A percentile compares a stretch with the other conserved stretches of the same genome.
Evolutionary conservation across 2,329 filamentous ascomycete species (phyloP).

Genomic region (Botrytis fragariae): DNA sequence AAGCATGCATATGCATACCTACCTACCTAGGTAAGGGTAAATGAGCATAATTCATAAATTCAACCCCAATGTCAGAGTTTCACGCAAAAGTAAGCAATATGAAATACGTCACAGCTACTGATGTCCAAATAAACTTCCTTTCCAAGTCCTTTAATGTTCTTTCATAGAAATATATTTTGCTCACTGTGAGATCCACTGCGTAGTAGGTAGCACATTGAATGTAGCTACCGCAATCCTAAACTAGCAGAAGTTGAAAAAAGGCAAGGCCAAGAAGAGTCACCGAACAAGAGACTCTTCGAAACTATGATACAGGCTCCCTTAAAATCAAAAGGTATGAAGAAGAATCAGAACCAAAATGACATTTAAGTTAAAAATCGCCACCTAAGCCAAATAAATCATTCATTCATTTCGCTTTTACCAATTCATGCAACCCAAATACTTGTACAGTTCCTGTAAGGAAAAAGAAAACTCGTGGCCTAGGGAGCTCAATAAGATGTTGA

Average conservation of each 20-base stretch:
- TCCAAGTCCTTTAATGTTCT: not conserved
- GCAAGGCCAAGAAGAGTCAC: conserved; percentile 2
- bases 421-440: conserved; percentile 37
- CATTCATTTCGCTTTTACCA: conserved; percentile 34
- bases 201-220: not conserved
- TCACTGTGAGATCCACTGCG: not conserved
- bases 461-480: conserved; percentile 27
- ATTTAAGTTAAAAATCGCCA: conserved; percentile 21
- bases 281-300: conserved; percentile 1
- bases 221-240: not conserved
- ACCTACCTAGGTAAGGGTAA: not conserved
- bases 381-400: conserved; percentile 26
- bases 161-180: not conserved
- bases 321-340: conserved; percentile 6
- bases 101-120: not conserved
- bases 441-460: conserved; percentile 31
- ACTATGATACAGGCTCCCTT: conserved; percentile 13
- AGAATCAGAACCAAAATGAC: conserved; percentile 8
- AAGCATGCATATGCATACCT: not conserved
- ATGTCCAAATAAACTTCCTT: not conserved
- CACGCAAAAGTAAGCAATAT: not conserved
- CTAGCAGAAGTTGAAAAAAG: not conserved
- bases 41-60: not conserved
- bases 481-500: conserved; percentile 19
- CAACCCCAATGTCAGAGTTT: not conserved